Conservation (phyloP, 2,329 filamentous ascomycete species). For the Fusarium palustre region DNA sequence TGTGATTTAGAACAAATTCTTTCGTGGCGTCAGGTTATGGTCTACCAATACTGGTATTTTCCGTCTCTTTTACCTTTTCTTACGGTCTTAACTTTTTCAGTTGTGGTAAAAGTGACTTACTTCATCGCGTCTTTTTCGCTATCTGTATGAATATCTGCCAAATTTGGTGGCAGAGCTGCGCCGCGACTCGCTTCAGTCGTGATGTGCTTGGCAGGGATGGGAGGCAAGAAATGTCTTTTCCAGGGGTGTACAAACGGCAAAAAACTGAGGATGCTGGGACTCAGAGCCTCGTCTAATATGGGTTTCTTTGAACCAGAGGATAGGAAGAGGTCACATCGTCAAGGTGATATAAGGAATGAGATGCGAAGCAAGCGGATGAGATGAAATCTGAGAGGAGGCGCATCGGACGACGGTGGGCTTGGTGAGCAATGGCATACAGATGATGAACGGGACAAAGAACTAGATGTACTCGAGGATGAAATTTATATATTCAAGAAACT, state of each 20-base stretch:
- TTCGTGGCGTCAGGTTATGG: constrained; percentile 47
- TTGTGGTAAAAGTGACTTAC: constrained; percentile 46
- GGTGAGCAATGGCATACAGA: constrained; percentile 46
- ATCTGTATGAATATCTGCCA: constrained; percentile 48
- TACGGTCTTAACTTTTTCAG: constrained; percentile 28
- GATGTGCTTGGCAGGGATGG: constrained; percentile 27
- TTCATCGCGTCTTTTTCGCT: constrained; percentile 38
- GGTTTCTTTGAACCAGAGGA: constrained; percentile 19
- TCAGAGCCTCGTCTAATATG: constrained; percentile 7
- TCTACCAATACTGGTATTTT: constrained; percentile 43
- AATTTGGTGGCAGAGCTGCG: constrained; percentile 32
- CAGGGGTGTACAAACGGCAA: constrained; percentile 43
- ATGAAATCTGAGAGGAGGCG: constrained; percentile 38
- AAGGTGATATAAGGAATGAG: constrained; percentile 24
- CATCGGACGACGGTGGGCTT: constrained; percentile 34
- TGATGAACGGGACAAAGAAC: constrained; percentile 42
- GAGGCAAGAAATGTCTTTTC: constrained; percentile 32
- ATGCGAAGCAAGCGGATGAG: constrained; percentile 38
- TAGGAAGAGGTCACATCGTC: constrained; percentile 24
- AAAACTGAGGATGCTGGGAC: constrained; percentile 25
- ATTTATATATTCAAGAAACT: constrained; percentile 7
- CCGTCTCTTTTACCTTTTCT: constrained; percentile 32
- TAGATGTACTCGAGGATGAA: constrained; percentile 31
- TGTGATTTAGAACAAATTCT: constrained; percentile 43
- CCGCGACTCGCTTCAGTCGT: constrained; percentile 27